phyloP scores from a whole-genome alignment of 768 basidiomycete genomes.

The Pleurotus platypus region DNA sequence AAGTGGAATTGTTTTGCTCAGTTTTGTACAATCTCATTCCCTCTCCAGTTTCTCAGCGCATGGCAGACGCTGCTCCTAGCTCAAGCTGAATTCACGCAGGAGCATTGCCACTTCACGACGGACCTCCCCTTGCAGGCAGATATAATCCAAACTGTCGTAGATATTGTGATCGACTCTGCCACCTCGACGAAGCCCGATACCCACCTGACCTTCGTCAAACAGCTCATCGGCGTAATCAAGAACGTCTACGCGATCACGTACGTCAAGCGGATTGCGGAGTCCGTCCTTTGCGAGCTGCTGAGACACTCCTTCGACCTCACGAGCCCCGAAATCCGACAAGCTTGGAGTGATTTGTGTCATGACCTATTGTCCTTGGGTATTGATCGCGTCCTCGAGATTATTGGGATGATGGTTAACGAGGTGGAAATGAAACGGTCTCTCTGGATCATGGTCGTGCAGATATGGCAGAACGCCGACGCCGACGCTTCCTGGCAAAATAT shows the following conservation, averaged over 20 bases:
- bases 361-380: slow-evolving; percentile 40
- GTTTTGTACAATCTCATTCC: too few relatives aligned
- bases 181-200: background rate
- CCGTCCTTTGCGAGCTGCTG: slow-evolving; percentile 43
- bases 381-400: slow-evolving; percentile 33
- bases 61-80: slow-evolving; percentile 61
- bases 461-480: slow-evolving; percentile 20
- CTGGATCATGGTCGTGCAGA: slow-evolving; percentile 43
- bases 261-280: slow-evolving; percentile 41
- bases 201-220: background rate
- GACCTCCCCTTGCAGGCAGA: slow-evolving; percentile 15
- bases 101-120: slow-evolving; percentile 29
- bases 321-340: slow-evolving; percentile 30
- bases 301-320: slow-evolving; percentile 36
- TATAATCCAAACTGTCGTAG: slow-evolving; percentile 29
- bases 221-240: slow-evolving; percentile 39
- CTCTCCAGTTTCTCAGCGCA: slow-evolving; percentile 19
- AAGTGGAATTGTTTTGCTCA: too few relatives aligned
- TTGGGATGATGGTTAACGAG: slow-evolving; percentile 23
- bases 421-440: slow-evolving; percentile 37
- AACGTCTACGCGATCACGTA: slow-evolving; percentile 38
- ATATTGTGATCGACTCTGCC: slow-evolving; percentile 24
- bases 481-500: slow-evolving; percentile 35
- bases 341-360: slow-evolving; percentile 49
- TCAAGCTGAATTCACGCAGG: slow-evolving; percentile 40